Percentiles rank a stretch among this genome's conserved stretches.
These are phyloP conservation scores for Tricholoma bakamatsutake DNA, from an alignment of 768 basidiomycete genomes.

Conservation along the genomic window DNA sequence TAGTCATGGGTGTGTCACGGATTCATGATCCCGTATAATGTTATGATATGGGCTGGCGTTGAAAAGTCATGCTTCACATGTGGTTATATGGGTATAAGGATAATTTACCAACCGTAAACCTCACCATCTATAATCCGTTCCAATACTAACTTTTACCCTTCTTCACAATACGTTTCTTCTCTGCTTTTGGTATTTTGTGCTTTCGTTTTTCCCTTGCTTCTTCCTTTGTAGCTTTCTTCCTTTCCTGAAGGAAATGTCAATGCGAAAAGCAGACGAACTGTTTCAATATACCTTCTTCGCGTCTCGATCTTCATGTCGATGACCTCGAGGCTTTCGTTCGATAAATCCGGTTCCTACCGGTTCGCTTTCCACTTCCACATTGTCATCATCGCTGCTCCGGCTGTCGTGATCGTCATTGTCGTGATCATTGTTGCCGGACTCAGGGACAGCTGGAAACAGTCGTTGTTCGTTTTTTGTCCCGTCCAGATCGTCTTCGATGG, in stretches of 20 bases:
- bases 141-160: conserved; percentile 28
- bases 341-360: conserved; percentile 20
- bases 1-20: conserved; percentile 88
- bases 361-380: conserved; percentile 28
- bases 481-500: conserved; percentile 11
- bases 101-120: not conserved
- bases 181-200: conserved; percentile 91
- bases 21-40: conserved; percentile 42
- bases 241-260: conserved; percentile 50
- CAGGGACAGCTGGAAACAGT: conserved; percentile 9
- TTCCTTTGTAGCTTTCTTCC: conserved; percentile 85
- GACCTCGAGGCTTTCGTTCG: conserved; percentile 70
- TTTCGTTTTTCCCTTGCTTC: conserved; percentile 86
- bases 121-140: not conserved
- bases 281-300: conserved; percentile 67
- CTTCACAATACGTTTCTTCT: conserved; percentile 86
- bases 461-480: conserved; percentile 3
- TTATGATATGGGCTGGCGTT: not conserved
- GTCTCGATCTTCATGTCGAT: conserved; percentile 89
- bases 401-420: conserved; percentile 21
- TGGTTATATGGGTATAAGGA: not conserved
- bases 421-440: conserved; percentile 16
- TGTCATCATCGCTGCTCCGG: conserved; percentile 30
- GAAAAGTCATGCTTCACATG: not conserved
- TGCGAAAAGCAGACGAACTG: not conserved